Conservation (phyloP, 225 moss, liverwort and hornwort species). For the Anthoceros angustus region DNA sequence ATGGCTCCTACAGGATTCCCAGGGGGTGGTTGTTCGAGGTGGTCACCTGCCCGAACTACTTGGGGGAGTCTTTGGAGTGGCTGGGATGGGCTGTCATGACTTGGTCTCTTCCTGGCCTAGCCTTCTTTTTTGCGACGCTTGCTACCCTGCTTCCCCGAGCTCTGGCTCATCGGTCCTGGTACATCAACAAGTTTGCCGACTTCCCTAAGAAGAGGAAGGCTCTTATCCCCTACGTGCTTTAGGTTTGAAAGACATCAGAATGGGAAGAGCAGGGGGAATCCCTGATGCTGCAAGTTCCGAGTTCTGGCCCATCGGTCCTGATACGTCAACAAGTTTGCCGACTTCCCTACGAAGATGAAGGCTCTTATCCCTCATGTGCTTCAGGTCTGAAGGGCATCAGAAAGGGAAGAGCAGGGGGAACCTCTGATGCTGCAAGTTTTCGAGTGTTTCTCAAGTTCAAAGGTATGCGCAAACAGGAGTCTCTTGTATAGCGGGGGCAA, state of each 20-base stretch:
- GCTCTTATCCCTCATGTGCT: slow-evolving; percentile 44
- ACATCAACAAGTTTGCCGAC: slow-evolving; percentile 50
- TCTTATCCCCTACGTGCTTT: slow-evolving; percentile 39
- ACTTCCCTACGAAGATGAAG: slow-evolving; percentile 53
- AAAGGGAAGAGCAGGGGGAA: too few relatives aligned
- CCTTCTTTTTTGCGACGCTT: slow-evolving; percentile 36
- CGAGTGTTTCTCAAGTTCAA: too few relatives aligned
- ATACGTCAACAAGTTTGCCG: slow-evolving; percentile 31
- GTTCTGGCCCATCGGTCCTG: background rate
- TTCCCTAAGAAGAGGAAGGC: slow-evolving; percentile 53
- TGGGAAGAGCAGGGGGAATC: background rate
- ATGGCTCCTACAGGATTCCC: slow-evolving; percentile 65
- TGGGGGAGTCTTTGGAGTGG: slow-evolving; percentile 74
- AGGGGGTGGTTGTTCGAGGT: slow-evolving; percentile 47
- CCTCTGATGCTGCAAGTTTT: too few relatives aligned
- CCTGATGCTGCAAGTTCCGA: background rate
- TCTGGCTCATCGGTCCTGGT: slow-evolving; percentile 47
- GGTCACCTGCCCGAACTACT: slow-evolving; percentile 60
- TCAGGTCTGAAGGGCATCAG: too few relatives aligned
- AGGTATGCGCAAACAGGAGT: background rate
- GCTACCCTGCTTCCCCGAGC: slow-evolving; percentile 65
- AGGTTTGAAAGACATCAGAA: background rate
- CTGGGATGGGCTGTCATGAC: slow-evolving; percentile 84
- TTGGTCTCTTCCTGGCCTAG: slow-evolving; percentile 51
- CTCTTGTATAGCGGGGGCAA: background rate